Evolutionary conservation across 352 stramenopile genomes (phyloP).

Genomic region (Pythium myriotylum): DNA sequence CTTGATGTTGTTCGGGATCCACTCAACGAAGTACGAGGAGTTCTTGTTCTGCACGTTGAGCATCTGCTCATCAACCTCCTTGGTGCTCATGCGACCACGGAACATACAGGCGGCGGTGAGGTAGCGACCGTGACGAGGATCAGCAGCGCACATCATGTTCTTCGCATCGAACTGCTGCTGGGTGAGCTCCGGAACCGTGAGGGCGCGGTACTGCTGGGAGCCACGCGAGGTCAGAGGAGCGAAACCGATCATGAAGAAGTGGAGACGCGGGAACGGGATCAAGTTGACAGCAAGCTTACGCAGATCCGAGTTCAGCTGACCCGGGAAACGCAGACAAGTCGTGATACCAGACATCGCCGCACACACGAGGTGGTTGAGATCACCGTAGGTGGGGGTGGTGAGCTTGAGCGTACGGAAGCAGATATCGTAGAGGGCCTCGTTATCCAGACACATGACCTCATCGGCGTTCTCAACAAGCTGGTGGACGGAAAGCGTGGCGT

Average conservation of each 20-base stretch:
- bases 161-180: slow-evolving; percentile 99
- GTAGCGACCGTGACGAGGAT: slow-evolving; percentile 99
- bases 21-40: slow-evolving; percentile 99
- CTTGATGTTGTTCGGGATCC: slow-evolving; percentile 99
- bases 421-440: slow-evolving; percentile 99
- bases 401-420: slow-evolving; percentile 99
- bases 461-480: slow-evolving; percentile 99
- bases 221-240: slow-evolving; percentile 95
- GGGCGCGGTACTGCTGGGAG: slow-evolving; percentile 97
- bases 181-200: slow-evolving; percentile 98
- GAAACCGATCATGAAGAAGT: slow-evolving; percentile 99
- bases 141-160: slow-evolving; percentile 99
- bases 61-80: slow-evolving; percentile 99
- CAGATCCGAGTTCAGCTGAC: slow-evolving; percentile 99
- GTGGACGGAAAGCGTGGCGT: slow-evolving; percentile 98
- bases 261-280: slow-evolving; percentile 98
- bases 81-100: slow-evolving; percentile 98
- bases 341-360: slow-evolving; percentile 99
- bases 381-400: slow-evolving; percentile 97
- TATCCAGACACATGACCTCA: slow-evolving; percentile 99
- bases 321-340: slow-evolving; percentile 98
- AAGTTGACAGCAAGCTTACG: slow-evolving; percentile 98
- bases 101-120: slow-evolving; percentile 99
- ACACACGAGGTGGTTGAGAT: slow-evolving; percentile 99
- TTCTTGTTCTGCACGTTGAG: slow-evolving; percentile 99